These are phyloP conservation scores for Solanum neorickii DNA, from an alignment of 257 asterid species.

Conservation along the genomic window DNA sequence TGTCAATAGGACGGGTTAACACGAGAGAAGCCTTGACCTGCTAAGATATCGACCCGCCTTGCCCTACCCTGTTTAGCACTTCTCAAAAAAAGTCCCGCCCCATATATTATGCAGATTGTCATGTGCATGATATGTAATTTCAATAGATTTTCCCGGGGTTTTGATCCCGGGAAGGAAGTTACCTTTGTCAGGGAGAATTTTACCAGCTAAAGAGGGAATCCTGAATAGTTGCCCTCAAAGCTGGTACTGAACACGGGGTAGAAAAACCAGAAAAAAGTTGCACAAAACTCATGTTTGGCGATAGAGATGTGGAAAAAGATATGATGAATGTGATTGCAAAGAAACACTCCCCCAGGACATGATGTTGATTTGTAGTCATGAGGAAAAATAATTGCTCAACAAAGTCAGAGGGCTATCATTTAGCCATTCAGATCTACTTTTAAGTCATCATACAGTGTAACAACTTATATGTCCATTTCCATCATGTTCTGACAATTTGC, in stretches of 20 bases:
- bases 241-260: not conserved
- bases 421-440: not conserved
- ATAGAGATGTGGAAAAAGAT: not conserved
- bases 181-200: not conserved
- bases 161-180: not conserved
- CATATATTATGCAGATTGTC: not conserved
- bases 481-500: not conserved
- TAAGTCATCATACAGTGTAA: not conserved
- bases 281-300: not conserved
- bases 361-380: not conserved
- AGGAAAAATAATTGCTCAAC: not conserved
- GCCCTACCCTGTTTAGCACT: no score
- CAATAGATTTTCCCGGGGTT: not conserved
- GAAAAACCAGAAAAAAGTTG: no score
- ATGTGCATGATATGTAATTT: not conserved
- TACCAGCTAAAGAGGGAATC: not conserved
- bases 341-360: not conserved
- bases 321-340: not conserved
- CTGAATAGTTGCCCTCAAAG: not conserved
- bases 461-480: not conserved
- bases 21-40: not conserved
- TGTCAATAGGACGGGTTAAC: not conserved
- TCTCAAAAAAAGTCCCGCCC: no score
- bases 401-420: not conserved
- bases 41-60: not conserved